A percentile compares a stretch with the other conserved stretches of the same genome.
Conservation (phyloP, 1,284 basidiomycete species). For the Agaricales sp. region DNA sequence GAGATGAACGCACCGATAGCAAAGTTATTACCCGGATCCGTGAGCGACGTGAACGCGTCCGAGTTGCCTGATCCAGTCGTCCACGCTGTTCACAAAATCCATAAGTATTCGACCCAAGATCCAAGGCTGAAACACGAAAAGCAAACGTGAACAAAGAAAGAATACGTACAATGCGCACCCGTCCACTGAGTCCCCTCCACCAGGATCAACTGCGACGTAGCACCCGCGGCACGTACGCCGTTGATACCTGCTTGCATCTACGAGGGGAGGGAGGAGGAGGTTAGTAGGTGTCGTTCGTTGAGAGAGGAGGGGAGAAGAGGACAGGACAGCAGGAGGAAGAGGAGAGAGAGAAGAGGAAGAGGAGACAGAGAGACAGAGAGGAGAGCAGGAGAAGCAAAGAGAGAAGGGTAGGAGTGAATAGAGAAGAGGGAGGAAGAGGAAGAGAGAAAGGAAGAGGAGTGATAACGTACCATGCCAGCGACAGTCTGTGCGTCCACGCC, state of each 20-base stretch:
- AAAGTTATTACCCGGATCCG: conserved; percentile 51
- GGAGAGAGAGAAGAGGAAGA: too few species aligned
- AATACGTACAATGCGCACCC: conserved; percentile 18
- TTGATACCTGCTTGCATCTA: conserved; percentile 56
- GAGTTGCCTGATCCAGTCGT: conserved; percentile 44
- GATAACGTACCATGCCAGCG: conserved; percentile 36
- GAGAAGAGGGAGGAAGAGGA: too few species aligned
- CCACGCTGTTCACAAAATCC: conserved; percentile 21
- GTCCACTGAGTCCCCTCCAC: conserved; percentile 34
- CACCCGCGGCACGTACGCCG: conserved; percentile 46
- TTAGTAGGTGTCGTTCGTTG: too few species aligned
- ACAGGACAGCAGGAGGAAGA: too few species aligned
- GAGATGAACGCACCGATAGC: conserved; percentile 40
- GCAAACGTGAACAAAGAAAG: neutral
- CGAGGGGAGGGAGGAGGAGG: neutral
- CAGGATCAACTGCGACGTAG: conserved; percentile 17
- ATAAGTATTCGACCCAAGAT: neutral
- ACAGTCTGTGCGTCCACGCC: conserved; percentile 37
- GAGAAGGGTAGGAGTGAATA: too few species aligned
- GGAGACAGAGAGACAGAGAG: too few species aligned
- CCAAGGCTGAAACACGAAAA: too few species aligned
- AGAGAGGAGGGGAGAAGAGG: too few species aligned
- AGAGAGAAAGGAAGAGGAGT: too few species aligned
- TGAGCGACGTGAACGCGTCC: conserved; percentile 38
- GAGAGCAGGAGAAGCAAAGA: too few species aligned